Evolutionary conservation across 192 early-diverging fungal species (phyloP).

Genomic region (Diversispora eburnea): DNA sequence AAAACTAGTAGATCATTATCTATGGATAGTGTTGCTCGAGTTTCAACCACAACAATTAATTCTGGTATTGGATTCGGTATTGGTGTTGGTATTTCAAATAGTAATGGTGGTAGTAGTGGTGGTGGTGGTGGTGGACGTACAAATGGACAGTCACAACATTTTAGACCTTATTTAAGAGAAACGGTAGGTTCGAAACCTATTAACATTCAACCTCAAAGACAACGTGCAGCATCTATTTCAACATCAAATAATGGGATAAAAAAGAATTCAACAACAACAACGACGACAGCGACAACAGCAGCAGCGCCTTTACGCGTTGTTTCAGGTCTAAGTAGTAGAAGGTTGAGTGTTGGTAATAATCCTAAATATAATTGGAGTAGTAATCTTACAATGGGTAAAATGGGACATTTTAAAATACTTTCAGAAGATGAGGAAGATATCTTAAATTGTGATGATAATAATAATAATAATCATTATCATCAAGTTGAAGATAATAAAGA

Average conservation of each 20-base stretch:
- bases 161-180: neutral
- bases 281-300: too few relatives aligned
- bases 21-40: slow-evolving; percentile 18
- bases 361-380: slow-evolving; percentile 16
- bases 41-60: neutral
- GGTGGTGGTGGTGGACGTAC: neutral
- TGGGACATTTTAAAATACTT: slow-evolving; percentile 17
- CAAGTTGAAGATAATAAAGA: too few relatives aligned
- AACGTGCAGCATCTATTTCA: neutral
- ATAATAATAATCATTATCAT: neutral
- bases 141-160: neutral
- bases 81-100: neutral
- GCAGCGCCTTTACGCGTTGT: neutral
- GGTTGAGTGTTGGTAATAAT: neutral
- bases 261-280: neutral
- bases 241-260: slow-evolving; percentile 4
- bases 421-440: neutral
- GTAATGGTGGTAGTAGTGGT: neutral
- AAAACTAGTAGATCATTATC: slow-evolving; percentile 21
- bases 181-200: neutral
- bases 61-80: slow-evolving; percentile 1
- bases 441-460: neutral
- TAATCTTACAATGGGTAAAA: slow-evolving; percentile 9
- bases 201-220: neutral
- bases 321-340: neutral